Evolutionary conservation across 495 filamentous ascomycete genomes (phyloP).

Genomic region (Venustampulla echinocandica): DNA sequence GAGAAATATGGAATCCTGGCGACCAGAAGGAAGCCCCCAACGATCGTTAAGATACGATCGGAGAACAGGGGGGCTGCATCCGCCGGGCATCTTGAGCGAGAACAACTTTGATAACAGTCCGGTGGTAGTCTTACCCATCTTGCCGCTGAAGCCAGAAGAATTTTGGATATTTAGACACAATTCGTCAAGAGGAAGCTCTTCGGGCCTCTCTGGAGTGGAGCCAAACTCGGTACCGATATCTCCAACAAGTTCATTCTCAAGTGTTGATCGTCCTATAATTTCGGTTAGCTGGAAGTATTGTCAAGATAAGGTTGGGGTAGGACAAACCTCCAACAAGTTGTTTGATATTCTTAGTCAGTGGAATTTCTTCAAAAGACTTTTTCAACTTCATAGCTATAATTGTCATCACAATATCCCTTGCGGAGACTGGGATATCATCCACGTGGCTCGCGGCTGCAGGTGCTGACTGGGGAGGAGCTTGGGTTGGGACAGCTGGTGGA

Average conservation of each 20-base stretch:
- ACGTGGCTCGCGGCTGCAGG: too few species aligned
- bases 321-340: background rate
- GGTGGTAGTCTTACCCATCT: conserved; percentile 88
- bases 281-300: background rate
- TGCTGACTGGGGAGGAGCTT: too few species aligned
- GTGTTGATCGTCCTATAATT: conserved; percentile 72
- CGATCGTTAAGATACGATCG: conserved; percentile 84
- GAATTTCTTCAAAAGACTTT: conserved; percentile 2
- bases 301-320: background rate
- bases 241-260: conserved; percentile 89
- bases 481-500: background rate
- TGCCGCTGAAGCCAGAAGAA: conserved; percentile 77
- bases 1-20: conserved; percentile 97
- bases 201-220: conserved; percentile 91
- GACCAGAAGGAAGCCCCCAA: conserved; percentile 81
- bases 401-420: background rate
- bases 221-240: conserved; percentile 96
- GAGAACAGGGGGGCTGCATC: conserved; percentile 89
- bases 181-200: conserved; percentile 92
- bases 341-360: conserved; percentile 3
- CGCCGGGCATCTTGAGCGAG: conserved; percentile 96
- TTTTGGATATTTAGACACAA: conserved; percentile 85
- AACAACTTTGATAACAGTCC: conserved; percentile 84
- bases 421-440: conserved; percentile 1
- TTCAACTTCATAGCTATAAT: conserved; percentile 7